Evolutionary conservation across 2,329 filamentous ascomycete genomes (phyloP).

Genomic region (Pestalotiopsis sp.): DNA sequence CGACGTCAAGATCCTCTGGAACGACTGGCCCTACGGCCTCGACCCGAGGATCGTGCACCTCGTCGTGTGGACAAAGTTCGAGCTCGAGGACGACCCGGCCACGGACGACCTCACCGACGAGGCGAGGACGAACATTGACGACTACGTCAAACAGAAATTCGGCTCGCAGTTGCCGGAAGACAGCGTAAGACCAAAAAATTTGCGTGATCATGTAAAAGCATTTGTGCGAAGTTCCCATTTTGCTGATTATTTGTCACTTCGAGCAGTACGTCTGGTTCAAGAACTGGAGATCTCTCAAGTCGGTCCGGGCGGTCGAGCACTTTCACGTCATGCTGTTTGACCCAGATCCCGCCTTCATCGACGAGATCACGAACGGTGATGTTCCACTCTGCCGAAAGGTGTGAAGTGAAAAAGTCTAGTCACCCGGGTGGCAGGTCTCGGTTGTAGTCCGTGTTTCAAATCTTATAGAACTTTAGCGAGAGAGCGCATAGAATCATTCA

Average conservation of each 20-base stretch:
- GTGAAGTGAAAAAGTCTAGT: constrained; percentile 10
- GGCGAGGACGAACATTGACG: constrained; percentile 67
- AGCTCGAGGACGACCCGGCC: constrained; percentile 67
- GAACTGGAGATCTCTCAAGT: constrained; percentile 87
- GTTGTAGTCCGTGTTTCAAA: background rate
- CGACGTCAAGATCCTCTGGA: constrained; percentile 77
- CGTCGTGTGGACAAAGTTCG: constrained; percentile 92
- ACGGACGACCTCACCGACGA: constrained; percentile 69
- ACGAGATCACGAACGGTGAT: constrained; percentile 73
- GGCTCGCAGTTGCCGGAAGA: constrained; percentile 51
- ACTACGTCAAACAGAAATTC: constrained; percentile 72
- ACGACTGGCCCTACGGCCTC: constrained; percentile 94
- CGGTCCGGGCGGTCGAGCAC: constrained; percentile 84
- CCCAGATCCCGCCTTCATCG: constrained; percentile 70
- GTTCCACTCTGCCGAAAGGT: constrained; percentile 61
- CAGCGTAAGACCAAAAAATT: constrained; percentile 46
- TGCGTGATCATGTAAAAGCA: constrained; percentile 23
- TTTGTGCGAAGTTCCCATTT: background rate
- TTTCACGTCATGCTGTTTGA: constrained; percentile 92
- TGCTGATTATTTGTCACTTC: background rate
- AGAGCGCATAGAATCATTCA: constrained; percentile 16
- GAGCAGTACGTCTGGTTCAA: constrained; percentile 72
- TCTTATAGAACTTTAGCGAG: background rate
- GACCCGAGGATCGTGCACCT: constrained; percentile 79
- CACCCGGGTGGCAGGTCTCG: background rate